phyloP scores from a whole-genome alignment of 2,329 filamentous ascomycete species.

The Gnomoniopsis smithogilvyi region DNA sequence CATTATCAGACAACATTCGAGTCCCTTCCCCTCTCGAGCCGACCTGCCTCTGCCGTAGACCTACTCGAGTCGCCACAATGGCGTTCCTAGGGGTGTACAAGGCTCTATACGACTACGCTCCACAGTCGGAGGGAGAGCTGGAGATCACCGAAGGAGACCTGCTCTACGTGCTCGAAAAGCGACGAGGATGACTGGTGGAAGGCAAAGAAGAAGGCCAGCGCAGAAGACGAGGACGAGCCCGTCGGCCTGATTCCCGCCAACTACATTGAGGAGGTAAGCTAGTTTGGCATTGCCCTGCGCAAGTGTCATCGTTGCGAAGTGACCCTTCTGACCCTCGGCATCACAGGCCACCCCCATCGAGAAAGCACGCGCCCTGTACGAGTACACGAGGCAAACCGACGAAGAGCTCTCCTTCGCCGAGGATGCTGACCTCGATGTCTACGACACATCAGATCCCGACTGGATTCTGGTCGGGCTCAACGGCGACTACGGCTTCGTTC shows the following conservation, averaged over 20 bases:
- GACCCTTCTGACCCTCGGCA: not conserved
- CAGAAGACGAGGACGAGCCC: constrained; percentile 86
- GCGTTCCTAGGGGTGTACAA: constrained; percentile 89
- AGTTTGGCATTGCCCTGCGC: too few species aligned
- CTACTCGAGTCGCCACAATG: constrained; percentile 50
- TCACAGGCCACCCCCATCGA: constrained; percentile 54
- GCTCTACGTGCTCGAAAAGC: constrained; percentile 82
- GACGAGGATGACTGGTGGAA: constrained; percentile 87
- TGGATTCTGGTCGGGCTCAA: constrained; percentile 91
- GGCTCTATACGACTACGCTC: constrained; percentile 88
- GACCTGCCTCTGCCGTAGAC: not conserved
- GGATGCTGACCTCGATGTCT: constrained; percentile 78
- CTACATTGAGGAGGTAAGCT: constrained; percentile 84
- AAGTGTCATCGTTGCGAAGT: not conserved
- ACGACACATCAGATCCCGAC: constrained; percentile 87
- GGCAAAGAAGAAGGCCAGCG: constrained; percentile 83
- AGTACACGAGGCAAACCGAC: constrained; percentile 95
- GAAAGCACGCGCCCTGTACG: constrained; percentile 89
- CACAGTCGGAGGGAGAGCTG: constrained; percentile 83
- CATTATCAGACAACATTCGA: not conserved
- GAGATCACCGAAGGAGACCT: constrained; percentile 82
- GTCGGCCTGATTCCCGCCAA: constrained; percentile 89
- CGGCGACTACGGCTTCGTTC: constrained; percentile 88
- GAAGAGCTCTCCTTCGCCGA: constrained; percentile 96
- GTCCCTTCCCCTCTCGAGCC: not conserved